Conservation (phyloP, 441 rosid genomes). For the Breynia disticha region DNA sequence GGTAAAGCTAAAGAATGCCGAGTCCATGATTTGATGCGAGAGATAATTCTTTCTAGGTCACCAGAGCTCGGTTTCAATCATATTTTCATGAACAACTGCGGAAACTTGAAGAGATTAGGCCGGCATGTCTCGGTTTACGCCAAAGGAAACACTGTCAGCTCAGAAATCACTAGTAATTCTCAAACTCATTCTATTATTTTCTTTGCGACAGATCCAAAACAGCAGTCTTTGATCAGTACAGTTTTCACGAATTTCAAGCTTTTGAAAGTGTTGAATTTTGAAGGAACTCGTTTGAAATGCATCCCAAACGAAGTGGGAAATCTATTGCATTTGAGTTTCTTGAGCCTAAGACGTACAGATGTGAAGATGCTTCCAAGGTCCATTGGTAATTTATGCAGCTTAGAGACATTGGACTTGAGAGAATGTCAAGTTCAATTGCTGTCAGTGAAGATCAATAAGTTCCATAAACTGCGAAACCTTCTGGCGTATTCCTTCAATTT, state of each 20-base stretch:
- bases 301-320: slow-evolving; percentile 6
- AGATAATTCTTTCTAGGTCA: slow-evolving; percentile 1
- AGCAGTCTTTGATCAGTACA: slow-evolving; percentile 7
- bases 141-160: slow-evolving; percentile 6
- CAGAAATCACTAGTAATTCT: background rate
- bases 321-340: slow-evolving; percentile 6
- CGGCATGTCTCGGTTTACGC: slow-evolving; percentile 22
- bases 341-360: background rate
- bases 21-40: slow-evolving; percentile 7
- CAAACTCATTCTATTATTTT: background rate
- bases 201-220: background rate
- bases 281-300: slow-evolving; percentile 2
- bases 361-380: slow-evolving; percentile 7
- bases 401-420: slow-evolving; percentile 2
- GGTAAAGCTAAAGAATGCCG: slow-evolving; percentile 2
- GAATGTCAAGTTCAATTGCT: background rate
- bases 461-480: slow-evolving; percentile 2
- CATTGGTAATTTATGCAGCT: slow-evolving; percentile 5
- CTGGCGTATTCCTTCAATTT: background rate
- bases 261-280: slow-evolving; percentile 4
- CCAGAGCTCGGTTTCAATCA: background rate
- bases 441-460: background rate
- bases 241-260: background rate
- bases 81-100: slow-evolving; percentile 1
- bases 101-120: slow-evolving; percentile 13